phyloP scores from a whole-genome alignment of 2,329 filamentous ascomycete genomes.

The Penicillium sp. region DNA sequence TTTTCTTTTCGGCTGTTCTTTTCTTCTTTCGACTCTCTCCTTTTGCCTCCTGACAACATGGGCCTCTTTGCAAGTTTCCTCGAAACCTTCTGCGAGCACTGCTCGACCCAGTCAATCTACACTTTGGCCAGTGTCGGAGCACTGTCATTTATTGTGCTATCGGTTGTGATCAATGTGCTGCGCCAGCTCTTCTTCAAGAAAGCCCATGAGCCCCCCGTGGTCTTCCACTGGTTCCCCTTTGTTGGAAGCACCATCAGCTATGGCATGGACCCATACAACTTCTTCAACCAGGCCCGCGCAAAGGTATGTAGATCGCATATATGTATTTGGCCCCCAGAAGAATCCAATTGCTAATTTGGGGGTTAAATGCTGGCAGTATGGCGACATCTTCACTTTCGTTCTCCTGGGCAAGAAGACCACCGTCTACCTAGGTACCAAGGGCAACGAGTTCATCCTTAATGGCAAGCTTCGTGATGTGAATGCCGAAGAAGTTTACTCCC shows the following conservation, averaged over 20 bases:
- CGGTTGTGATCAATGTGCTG: conserved; percentile 69
- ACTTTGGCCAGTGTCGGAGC: conserved; percentile 40
- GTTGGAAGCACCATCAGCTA: conserved; percentile 88
- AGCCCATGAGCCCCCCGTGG: conserved; percentile 63
- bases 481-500: conserved; percentile 81
- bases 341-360: conserved; percentile 1
- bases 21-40: not conserved
- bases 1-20: not conserved
- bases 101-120: conserved; percentile 40
- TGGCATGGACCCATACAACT: conserved; percentile 69
- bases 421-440: conserved; percentile 68
- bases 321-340: not conserved
- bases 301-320: conserved; percentile 51
- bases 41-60: conserved; percentile 32
- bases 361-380: conserved; percentile 50
- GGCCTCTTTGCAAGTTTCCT: conserved; percentile 44
- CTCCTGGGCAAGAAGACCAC: conserved; percentile 84
- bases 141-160: conserved; percentile 43
- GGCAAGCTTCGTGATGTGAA: conserved; percentile 83
- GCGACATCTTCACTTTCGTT: conserved; percentile 82
- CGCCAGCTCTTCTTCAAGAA: conserved; percentile 73
- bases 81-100: conserved; percentile 39
- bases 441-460: conserved; percentile 86
- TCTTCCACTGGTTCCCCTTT: conserved; percentile 59
- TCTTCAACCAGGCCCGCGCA: conserved; percentile 56